Percentiles rank a stretch among this genome's conserved stretches.
Evolutionary conservation across 78 protist species (phyloP).

Genomic region (Speleostelium caveatum): DNA sequence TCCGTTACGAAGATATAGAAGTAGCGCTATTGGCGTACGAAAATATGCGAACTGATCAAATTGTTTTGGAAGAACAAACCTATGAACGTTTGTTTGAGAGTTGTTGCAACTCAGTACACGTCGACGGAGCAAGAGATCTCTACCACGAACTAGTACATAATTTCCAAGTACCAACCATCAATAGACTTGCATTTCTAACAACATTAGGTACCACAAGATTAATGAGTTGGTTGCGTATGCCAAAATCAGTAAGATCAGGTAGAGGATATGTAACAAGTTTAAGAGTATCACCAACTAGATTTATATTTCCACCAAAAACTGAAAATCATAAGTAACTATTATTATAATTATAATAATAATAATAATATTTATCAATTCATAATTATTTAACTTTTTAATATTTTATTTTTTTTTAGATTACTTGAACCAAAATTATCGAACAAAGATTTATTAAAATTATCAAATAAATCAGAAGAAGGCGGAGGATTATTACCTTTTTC

Average conservation of each 20-base stretch:
- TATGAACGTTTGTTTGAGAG: slow-evolving; percentile 70
- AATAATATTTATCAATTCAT: too few species aligned
- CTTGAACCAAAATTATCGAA: background rate
- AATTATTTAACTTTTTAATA: too few species aligned
- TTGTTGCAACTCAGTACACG: slow-evolving; percentile 62
- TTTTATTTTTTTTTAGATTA: too few species aligned
- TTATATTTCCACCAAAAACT: slow-evolving; percentile 68
- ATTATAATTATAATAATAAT: too few species aligned
- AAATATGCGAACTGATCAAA: slow-evolving; percentile 49
- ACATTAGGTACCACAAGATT: slow-evolving; percentile 59
- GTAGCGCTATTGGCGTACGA: slow-evolving; percentile 47
- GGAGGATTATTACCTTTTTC: background rate
- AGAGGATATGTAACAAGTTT: slow-evolving; percentile 69
- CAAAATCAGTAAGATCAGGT: slow-evolving; percentile 43
- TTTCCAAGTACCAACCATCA: slow-evolving; percentile 13
- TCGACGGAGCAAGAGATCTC: slow-evolving; percentile 60
- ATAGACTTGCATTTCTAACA: slow-evolving; percentile 45
- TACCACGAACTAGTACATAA: slow-evolving; percentile 20
- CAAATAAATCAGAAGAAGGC: background rate
- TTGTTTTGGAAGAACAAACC: slow-evolving; percentile 50
- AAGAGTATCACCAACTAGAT: slow-evolving; percentile 61
- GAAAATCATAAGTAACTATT: slow-evolving; percentile 62
- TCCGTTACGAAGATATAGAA: slow-evolving; percentile 76
- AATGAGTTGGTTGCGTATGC: slow-evolving; percentile 44
- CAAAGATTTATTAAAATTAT: background rate